A percentile compares a stretch with the other conserved stretches of the same genome.
phyloP scores from a whole-genome alignment of 306 rosid species.

The Abrus pulchellus region DNA sequence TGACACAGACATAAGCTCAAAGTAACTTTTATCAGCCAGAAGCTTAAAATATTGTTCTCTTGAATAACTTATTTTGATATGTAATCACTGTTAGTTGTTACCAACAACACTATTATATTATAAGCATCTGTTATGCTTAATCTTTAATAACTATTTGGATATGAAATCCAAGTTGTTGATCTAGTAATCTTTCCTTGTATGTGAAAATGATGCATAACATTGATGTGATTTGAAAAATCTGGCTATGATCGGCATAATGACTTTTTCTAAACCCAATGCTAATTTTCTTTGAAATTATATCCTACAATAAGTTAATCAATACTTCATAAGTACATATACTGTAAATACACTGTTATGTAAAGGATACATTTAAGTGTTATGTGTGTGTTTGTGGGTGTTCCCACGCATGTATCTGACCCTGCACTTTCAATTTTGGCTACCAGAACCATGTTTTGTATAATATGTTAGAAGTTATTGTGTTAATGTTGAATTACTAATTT shows the following conservation, averaged over 20 bases:
- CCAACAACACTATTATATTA: background rate
- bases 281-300: background rate
- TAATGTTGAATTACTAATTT: background rate
- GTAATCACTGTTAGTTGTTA: constrained; percentile 22
- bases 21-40: background rate
- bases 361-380: too few species aligned
- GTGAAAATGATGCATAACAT: background rate
- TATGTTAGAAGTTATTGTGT: background rate
- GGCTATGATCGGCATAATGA: background rate
- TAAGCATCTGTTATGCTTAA: constrained; percentile 27
- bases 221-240: constrained; percentile 8
- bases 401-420: background rate
- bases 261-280: background rate
- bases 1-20: constrained; percentile 36
- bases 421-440: constrained; percentile 6
- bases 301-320: background rate
- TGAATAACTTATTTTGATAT: constrained; percentile 20
- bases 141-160: background rate
- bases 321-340: too few species aligned
- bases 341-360: too few species aligned
- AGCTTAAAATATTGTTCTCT: background rate
- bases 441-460: background rate
- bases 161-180: background rate
- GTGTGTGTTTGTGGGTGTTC: too few species aligned
- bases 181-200: background rate